phyloP scores from a whole-genome alignment of 768 basidiomycete genomes.

The Mycena vulgaris region DNA sequence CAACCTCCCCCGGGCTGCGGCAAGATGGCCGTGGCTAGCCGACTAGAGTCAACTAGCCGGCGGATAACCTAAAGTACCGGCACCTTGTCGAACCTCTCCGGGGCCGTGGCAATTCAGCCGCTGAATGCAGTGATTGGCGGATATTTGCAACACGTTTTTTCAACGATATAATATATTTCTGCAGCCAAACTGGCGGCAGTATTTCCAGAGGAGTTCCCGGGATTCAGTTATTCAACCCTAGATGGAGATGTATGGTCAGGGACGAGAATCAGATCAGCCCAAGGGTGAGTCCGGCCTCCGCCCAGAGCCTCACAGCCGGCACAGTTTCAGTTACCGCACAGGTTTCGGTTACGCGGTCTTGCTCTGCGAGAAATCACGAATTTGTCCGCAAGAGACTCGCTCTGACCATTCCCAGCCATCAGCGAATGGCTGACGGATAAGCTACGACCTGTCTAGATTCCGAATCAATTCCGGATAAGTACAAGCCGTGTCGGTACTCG shows the following conservation, averaged over 20 bases:
- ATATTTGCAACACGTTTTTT: constrained; percentile 10
- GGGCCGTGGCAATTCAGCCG: too few relatives aligned
- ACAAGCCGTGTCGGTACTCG: constrained; percentile 3
- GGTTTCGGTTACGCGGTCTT: too few relatives aligned
- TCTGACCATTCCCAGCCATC: too few relatives aligned
- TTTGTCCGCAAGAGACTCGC: too few relatives aligned
- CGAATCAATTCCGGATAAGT: constrained; percentile 14
- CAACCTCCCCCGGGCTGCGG: too few relatives aligned
- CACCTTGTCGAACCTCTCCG: too few relatives aligned
- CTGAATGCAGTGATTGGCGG: too few relatives aligned
- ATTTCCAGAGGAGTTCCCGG: constrained; percentile 9
- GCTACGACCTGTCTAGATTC: constrained; percentile 7
- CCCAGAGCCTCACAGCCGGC: constrained; percentile 3
- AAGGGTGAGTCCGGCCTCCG: not conserved
- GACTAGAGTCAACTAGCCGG: too few relatives aligned
- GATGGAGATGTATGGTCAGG: constrained; percentile 15
- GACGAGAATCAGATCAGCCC: constrained; percentile 7
- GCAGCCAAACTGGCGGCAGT: constrained; percentile 7
- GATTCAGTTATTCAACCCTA: constrained; percentile 7
- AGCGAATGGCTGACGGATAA: too few relatives aligned
- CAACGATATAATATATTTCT: constrained; percentile 11
- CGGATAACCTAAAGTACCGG: too few relatives aligned
- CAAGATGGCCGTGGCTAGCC: too few relatives aligned
- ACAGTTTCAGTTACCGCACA: not conserved
- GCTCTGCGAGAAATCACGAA: too few relatives aligned